phyloP scores from a whole-genome alignment of 2,329 filamentous ascomycete species.

The Mycocentrospora acerina region DNA sequence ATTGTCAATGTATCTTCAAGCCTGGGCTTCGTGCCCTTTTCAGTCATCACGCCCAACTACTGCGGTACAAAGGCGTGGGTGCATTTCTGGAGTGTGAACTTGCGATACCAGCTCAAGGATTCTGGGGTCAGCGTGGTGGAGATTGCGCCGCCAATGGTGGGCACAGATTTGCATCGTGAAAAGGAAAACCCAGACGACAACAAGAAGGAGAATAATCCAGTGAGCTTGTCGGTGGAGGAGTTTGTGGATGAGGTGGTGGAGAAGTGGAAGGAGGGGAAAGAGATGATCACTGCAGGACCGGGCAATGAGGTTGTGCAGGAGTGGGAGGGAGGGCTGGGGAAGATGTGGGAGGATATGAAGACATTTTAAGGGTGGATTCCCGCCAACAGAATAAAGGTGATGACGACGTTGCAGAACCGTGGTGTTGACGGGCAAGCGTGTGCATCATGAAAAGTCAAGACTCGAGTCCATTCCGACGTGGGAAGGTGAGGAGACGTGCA shows the following conservation, averaged over 20 bases:
- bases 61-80: constrained; percentile 62
- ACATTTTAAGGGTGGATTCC: constrained; percentile 4
- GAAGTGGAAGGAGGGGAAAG: constrained; percentile 51
- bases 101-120: constrained; percentile 53
- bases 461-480: too few species aligned
- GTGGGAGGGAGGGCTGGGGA: constrained; percentile 48
- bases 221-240: constrained; percentile 53
- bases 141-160: constrained; percentile 58
- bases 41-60: constrained; percentile 59
- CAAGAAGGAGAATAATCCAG: constrained; percentile 59
- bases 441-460: too few species aligned
- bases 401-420: too few species aligned
- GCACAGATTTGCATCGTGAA: constrained; percentile 59
- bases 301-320: constrained; percentile 44
- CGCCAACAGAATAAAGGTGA: too few species aligned
- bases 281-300: constrained; percentile 53
- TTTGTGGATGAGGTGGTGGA: constrained; percentile 53
- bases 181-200: constrained; percentile 59
- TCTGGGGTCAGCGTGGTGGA: constrained; percentile 54
- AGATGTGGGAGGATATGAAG: constrained; percentile 24
- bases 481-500: too few species aligned
- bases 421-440: too few species aligned
- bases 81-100: constrained; percentile 59
- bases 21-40: constrained; percentile 56
- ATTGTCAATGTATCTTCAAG: constrained; percentile 59